A percentile compares a stretch with the other conserved stretches of the same genome.
Conservation (phyloP, 208 protist species). For the Acanthamoeba sp. region DNA sequence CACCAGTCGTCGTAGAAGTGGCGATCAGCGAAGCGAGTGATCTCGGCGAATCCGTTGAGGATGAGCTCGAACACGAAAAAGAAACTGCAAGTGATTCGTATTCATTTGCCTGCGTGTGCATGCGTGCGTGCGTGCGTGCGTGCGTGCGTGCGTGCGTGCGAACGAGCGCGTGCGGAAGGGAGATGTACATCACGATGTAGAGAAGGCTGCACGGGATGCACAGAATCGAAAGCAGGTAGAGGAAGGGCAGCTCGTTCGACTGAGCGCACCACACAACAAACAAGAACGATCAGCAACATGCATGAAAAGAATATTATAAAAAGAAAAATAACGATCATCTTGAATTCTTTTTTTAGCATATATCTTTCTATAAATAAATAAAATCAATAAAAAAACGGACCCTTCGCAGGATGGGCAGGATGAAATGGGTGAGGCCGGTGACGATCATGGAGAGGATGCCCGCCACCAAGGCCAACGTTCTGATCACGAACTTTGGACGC, state of each 20-base stretch:
- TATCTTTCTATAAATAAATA: too few relatives aligned
- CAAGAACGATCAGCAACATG: neutral
- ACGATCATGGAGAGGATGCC: constrained; percentile 1
- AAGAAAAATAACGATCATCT: neutral
- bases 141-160: neutral
- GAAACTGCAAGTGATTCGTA: constrained; percentile 64
- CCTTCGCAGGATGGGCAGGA: constrained; percentile 49
- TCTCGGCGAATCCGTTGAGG: constrained; percentile 86
- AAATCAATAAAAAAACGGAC: neutral
- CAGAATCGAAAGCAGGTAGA: constrained; percentile 3
- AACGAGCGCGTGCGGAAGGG: neutral
- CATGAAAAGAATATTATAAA: too few relatives aligned
- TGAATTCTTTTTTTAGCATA: too few relatives aligned
- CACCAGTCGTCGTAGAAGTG: constrained; percentile 89
- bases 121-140: neutral
- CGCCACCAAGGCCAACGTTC: neutral
- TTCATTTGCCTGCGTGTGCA: too few relatives aligned
- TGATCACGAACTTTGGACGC: neutral
- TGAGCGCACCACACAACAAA: neutral
- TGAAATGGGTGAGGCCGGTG: constrained; percentile 9
- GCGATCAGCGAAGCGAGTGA: constrained; percentile 85
- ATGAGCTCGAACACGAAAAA: constrained; percentile 85
- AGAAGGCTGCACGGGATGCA: constrained; percentile 6
- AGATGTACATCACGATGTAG: constrained; percentile 39
- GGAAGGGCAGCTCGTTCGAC: constrained; percentile 43